A percentile compares a stretch with the other conserved stretches of the same genome.
Conservation (phyloP, 495 filamentous ascomycete genomes). For the Glonium stellatum region DNA sequence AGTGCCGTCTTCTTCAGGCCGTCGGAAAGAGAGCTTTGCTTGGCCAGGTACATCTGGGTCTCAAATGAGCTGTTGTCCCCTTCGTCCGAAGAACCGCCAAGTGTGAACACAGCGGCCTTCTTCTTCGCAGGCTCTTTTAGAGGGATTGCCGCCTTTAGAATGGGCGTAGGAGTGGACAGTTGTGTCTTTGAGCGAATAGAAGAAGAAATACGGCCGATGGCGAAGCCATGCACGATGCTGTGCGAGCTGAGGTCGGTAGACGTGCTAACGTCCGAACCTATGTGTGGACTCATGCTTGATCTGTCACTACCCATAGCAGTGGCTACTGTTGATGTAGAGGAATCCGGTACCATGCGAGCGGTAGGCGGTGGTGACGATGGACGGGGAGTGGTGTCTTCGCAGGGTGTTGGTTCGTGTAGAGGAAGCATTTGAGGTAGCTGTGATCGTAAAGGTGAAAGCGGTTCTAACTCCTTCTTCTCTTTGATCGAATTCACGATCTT, state of each 20-base stretch:
- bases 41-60: conserved; percentile 50
- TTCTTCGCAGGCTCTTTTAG: conserved; percentile 47
- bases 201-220: conserved; percentile 65
- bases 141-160: conserved; percentile 31
- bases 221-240: conserved; percentile 82
- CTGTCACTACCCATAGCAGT: conserved; percentile 25
- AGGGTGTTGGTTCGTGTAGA: conserved; percentile 18
- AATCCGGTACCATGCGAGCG: conserved; percentile 27
- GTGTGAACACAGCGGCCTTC: conserved; percentile 63
- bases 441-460: conserved; percentile 41
- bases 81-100: conserved; percentile 68
- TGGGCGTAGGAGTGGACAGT: conserved; percentile 43
- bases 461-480: conserved; percentile 62
- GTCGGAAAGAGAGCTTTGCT: conserved; percentile 50
- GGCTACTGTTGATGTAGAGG: conserved; percentile 37
- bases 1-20: conserved; percentile 41
- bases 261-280: conserved; percentile 33
- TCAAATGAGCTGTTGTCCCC: conserved; percentile 76
- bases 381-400: conserved; percentile 35
- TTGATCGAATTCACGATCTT: conserved; percentile 88
- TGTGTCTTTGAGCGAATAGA: conserved; percentile 60
- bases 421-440: conserved; percentile 37
- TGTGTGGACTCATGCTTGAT: conserved; percentile 25
- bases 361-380: conserved; percentile 23
- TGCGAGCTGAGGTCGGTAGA: conserved; percentile 53